Conservation (phyloP, 208 protist species). For the Leishmania lainsoni region DNA sequence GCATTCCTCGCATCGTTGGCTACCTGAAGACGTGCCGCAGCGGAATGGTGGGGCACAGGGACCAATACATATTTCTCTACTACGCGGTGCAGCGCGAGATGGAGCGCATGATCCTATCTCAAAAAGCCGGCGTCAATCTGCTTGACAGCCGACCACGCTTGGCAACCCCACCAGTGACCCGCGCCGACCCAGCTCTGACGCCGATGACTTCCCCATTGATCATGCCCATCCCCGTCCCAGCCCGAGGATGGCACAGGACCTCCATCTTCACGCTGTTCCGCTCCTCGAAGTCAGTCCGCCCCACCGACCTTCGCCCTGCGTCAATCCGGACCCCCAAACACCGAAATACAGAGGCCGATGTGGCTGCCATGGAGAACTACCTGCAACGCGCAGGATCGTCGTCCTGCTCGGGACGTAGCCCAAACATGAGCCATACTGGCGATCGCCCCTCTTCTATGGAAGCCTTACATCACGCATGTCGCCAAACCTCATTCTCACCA, state of each 20-base stretch:
- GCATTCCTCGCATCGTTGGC: conserved; percentile 61
- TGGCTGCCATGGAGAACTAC: conserved; percentile 42
- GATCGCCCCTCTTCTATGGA: neutral
- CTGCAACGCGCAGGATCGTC: conserved; percentile 16
- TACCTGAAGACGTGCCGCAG: conserved; percentile 74
- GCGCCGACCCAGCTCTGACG: conserved; percentile 9
- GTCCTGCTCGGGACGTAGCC: conserved; percentile 13
- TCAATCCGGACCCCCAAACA: conserved; percentile 15
- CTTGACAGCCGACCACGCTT: conserved; percentile 37
- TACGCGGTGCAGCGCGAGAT: conserved; percentile 74
- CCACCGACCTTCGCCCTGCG: conserved; percentile 9
- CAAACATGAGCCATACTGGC: neutral
- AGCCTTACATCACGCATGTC: neutral
- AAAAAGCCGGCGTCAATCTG: conserved; percentile 59
- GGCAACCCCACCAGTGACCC: neutral
- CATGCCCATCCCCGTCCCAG: conserved; percentile 18
- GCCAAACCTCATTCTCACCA: neutral
- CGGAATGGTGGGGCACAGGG: conserved; percentile 84
- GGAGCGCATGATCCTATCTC: conserved; percentile 77
- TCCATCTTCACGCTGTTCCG: conserved; percentile 7
- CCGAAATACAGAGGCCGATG: conserved; percentile 28
- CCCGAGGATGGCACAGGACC: neutral
- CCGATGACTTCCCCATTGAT: conserved; percentile 24
- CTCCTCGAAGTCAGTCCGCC: neutral
- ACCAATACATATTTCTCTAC: conserved; percentile 87